Conservation (phyloP, 352 stramenopile species). For the Phytophthora brassicae region DNA sequence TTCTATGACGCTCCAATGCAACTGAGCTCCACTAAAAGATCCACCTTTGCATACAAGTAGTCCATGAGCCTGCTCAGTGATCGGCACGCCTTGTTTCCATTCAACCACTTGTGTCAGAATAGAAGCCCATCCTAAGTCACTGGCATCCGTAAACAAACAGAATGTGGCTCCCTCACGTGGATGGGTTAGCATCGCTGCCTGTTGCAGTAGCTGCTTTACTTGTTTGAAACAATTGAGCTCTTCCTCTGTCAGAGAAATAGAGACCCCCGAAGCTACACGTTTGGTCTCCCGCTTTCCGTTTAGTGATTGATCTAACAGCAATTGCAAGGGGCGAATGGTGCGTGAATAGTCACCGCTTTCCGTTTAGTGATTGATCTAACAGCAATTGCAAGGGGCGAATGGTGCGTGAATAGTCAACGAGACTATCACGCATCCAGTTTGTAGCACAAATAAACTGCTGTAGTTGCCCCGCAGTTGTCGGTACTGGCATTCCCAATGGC, state of each 20-base stretch:
- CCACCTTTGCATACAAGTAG: not conserved
- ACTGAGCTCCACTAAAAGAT: not conserved
- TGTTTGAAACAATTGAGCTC: not conserved
- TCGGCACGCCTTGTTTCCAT: not conserved
- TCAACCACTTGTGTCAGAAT: not conserved
- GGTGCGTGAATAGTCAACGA: not conserved
- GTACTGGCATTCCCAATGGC: not conserved
- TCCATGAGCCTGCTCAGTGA: not conserved
- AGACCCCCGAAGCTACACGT: not conserved
- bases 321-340: not conserved
- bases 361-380: not conserved
- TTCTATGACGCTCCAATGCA: not conserved
- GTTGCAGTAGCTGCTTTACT: not conserved
- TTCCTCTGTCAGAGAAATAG: not conserved
- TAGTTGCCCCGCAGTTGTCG: not conserved
- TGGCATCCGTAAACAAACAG: not conserved
- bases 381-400: not conserved
- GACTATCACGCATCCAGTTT: slow-evolving; percentile 2
- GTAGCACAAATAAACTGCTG: slow-evolving; percentile 5
- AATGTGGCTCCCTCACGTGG: not conserved
- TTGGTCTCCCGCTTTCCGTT: not conserved
- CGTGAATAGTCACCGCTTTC: not conserved
- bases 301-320: not conserved
- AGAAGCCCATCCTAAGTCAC: not conserved
- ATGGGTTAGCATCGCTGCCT: not conserved